Conservation (phyloP, 1,139 yeast species). For the Protomyces lactucae-debilis region DNA sequence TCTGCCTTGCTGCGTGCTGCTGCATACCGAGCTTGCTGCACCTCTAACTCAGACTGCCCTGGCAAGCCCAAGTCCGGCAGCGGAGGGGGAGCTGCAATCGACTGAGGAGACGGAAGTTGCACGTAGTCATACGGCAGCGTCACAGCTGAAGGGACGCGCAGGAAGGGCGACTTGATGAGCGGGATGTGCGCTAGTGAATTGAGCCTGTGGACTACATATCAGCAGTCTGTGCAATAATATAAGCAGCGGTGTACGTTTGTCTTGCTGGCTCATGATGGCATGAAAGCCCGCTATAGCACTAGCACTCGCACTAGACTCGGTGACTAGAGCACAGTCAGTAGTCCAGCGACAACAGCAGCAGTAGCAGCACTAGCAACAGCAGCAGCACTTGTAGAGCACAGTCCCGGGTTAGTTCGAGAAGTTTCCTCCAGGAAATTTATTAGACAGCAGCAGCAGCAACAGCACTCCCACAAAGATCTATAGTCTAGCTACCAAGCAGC, state of each 20-base stretch:
- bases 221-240: not conserved
- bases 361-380: too few relatives aligned
- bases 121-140: slow-evolving; percentile 19
- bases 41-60: not conserved
- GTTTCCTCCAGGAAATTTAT: too few relatives aligned
- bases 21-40: not conserved
- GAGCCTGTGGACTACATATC: not conserved
- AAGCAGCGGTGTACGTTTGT: not conserved
- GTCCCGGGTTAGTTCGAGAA: too few relatives aligned
- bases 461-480: too few relatives aligned
- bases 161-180: slow-evolving; percentile 13
- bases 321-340: too few relatives aligned
- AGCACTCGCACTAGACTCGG: not conserved
- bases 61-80: not conserved
- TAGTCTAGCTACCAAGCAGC: too few relatives aligned
- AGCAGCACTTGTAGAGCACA: too few relatives aligned
- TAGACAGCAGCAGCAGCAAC: too few relatives aligned
- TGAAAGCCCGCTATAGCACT: not conserved
- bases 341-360: too few relatives aligned
- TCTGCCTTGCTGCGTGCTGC: not conserved
- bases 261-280: not conserved
- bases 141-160: slow-evolving; percentile 20
- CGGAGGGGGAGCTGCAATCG: not conserved
- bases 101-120: slow-evolving; percentile 2
- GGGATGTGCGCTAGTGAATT: slow-evolving; percentile 23